These are phyloP conservation scores for Verruconis gallopava DNA, from an alignment of 2,329 filamentous ascomycete genomes.

Conservation along the genomic window DNA sequence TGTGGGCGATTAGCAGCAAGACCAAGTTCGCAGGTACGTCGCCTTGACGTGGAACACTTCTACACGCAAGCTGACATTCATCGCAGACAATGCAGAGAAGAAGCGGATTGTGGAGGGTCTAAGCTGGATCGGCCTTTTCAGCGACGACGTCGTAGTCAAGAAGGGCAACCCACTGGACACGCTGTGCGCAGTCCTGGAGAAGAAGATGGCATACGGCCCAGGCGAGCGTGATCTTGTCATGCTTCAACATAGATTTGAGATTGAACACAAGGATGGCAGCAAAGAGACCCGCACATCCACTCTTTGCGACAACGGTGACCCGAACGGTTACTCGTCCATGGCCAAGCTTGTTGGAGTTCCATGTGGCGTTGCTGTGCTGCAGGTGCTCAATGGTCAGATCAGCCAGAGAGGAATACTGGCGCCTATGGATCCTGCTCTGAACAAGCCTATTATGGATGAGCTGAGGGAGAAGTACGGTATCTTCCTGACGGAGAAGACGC, in stretches of 20 bases:
- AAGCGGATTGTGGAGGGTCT: constrained; percentile 58
- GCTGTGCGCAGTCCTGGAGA: constrained; percentile 76
- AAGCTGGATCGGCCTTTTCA: constrained; percentile 59
- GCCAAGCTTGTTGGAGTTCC: constrained; percentile 69
- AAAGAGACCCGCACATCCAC: constrained; percentile 70
- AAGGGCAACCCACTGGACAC: constrained; percentile 75
- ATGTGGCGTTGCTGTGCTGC: constrained; percentile 55
- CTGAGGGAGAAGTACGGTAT: constrained; percentile 68
- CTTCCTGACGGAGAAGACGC: constrained; percentile 55
- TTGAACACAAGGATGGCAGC: constrained; percentile 68
- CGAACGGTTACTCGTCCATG: constrained; percentile 72
- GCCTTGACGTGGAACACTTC: background rate
- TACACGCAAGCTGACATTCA: background rate
- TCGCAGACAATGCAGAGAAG: constrained; percentile 49
- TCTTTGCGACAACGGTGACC: constrained; percentile 69
- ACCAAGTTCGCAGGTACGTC: constrained; percentile 44
- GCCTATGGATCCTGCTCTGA: constrained; percentile 60
- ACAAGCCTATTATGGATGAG: constrained; percentile 61
- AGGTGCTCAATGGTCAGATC: constrained; percentile 64
- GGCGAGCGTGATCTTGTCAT: constrained; percentile 74
- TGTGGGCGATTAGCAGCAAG: constrained; percentile 62
- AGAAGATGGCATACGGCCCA: constrained; percentile 80
- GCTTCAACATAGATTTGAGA: constrained; percentile 71
- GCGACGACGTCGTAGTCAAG: constrained; percentile 54
- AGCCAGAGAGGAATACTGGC: constrained; percentile 62